Percentiles rank a stretch among this genome's conserved stretches.
Evolutionary conservation across 129 eudicot genomes (phyloP).

Genomic region (Daucus carota): DNA sequence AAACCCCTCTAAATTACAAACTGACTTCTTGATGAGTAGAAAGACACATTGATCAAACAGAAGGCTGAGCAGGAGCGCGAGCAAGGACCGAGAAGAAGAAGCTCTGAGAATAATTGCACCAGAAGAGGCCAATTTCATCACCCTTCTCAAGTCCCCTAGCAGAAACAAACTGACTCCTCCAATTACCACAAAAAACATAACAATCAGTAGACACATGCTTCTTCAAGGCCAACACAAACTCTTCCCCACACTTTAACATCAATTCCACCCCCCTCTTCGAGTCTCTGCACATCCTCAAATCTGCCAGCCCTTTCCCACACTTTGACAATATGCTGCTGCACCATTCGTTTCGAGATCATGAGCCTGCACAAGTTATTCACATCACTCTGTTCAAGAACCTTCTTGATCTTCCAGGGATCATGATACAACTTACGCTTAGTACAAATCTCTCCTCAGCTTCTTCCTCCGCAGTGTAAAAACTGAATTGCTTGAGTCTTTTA

Average conservation of each 20-base stretch:
- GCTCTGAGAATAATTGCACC: background rate
- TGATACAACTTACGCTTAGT: background rate
- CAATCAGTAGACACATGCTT: background rate
- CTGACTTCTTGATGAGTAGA: too few species aligned
- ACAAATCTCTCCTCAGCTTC: background rate
- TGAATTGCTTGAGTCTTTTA: background rate
- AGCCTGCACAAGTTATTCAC: background rate
- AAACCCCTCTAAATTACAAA: background rate
- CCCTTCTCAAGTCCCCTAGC: background rate
- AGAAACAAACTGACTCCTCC: background rate
- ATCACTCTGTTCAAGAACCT: background rate
- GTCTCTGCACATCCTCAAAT: accelerated
- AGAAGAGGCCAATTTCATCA: background rate
- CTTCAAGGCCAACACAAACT: background rate
- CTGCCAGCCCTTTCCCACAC: background rate
- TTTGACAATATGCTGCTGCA: background rate
- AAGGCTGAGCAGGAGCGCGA: background rate
- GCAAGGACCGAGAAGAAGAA: background rate
- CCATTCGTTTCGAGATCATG: background rate
- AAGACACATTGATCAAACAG: too few species aligned
- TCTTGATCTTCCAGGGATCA: background rate
- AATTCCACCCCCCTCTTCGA: background rate
- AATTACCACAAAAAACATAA: background rate
- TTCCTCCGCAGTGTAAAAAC: background rate
- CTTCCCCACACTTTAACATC: background rate